Evolutionary conservation across 306 rosid genomes (phyloP).

Genomic region (Medicago ruthenica): DNA sequence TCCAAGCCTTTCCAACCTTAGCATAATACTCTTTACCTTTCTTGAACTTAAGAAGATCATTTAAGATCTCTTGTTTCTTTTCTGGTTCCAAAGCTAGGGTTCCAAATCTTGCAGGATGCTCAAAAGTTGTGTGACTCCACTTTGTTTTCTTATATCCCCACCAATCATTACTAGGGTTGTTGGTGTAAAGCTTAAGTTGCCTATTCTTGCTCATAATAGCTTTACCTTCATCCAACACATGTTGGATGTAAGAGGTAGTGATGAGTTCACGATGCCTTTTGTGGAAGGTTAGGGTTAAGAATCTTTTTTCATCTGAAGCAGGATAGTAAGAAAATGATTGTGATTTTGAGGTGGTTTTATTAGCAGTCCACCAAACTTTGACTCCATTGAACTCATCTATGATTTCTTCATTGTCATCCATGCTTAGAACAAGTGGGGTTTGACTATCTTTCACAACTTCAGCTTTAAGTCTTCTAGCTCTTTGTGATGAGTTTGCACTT

Average conservation of each 20-base stretch:
- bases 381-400: constrained; percentile 48
- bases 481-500: constrained; percentile 34
- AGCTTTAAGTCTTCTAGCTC: constrained; percentile 56
- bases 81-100: background rate
- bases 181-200: constrained; percentile 53
- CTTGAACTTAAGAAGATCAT: constrained; percentile 10
- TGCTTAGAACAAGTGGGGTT: constrained; percentile 42
- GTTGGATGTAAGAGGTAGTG: constrained; percentile 44
- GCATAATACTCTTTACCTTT: constrained; percentile 8
- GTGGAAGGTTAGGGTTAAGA: constrained; percentile 51
- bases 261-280: constrained; percentile 46
- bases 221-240: constrained; percentile 43
- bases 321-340: too few species aligned
- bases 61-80: background rate
- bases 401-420: constrained; percentile 66
- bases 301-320: too few species aligned
- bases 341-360: too few species aligned
- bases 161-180: constrained; percentile 42
- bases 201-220: constrained; percentile 33
- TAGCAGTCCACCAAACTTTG: constrained; percentile 56
- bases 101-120: background rate
- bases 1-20: constrained; percentile 12
- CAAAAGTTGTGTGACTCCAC: constrained; percentile 6
- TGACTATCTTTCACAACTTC: constrained; percentile 50
- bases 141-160: background rate